Evolutionary conservation across 345 rosid species (phyloP).

Genomic region (Eutrema heterophyllum): DNA sequence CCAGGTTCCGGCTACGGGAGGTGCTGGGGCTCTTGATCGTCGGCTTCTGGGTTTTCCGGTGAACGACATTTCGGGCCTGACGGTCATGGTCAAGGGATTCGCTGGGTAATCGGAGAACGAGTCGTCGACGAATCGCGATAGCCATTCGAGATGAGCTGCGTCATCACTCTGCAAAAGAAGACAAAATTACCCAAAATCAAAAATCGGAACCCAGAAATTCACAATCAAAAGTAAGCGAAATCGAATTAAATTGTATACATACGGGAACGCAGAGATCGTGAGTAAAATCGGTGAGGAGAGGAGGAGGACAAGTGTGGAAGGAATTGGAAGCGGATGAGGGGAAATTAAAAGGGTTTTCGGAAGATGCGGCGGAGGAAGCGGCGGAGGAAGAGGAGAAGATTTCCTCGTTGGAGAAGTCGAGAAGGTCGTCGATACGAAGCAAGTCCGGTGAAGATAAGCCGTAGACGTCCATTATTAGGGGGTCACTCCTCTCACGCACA

Average conservation of each 20-base stretch:
- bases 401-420: slow-evolving; percentile 60
- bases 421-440: slow-evolving; percentile 71
- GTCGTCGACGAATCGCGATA: slow-evolving; percentile 71
- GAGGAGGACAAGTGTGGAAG: slow-evolving; percentile 25
- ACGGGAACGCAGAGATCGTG: slow-evolving; percentile 69
- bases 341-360: slow-evolving; percentile 24
- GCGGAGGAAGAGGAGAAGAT: slow-evolving; percentile 34
- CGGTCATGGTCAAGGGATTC: slow-evolving; percentile 33
- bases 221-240: background rate
- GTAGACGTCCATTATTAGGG: slow-evolving; percentile 45
- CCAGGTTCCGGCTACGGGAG: slow-evolving; percentile 28
- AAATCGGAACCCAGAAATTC: background rate
- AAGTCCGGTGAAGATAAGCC: slow-evolving; percentile 40
- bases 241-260: background rate
- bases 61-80: slow-evolving; percentile 38
- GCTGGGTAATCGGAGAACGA: slow-evolving; percentile 54
- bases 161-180: slow-evolving; percentile 54
- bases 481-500: background rate
- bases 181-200: background rate
- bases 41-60: slow-evolving; percentile 45
- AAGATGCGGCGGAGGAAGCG: slow-evolving; percentile 21
- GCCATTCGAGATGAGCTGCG: slow-evolving; percentile 85
- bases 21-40: slow-evolving; percentile 37
- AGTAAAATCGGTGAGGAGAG: slow-evolving; percentile 45
- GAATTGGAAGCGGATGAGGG: slow-evolving; percentile 25